phyloP scores from a whole-genome alignment of 2,329 filamentous ascomycete genomes.

The Aspergillus viridinutans region DNA sequence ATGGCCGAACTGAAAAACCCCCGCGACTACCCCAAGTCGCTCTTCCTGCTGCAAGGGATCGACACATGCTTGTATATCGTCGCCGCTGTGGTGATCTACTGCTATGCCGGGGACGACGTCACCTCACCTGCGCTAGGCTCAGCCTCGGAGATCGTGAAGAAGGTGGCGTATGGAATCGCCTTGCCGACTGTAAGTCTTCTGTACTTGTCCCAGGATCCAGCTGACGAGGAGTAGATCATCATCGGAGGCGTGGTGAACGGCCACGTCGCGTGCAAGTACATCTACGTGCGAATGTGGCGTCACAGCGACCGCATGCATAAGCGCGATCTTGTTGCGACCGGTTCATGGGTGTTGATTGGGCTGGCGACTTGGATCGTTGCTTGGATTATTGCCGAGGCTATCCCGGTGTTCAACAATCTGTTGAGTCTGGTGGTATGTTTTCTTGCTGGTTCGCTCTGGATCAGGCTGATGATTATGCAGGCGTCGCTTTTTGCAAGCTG shows the following conservation, averaged over 20 bases:
- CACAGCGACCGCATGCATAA: constrained; percentile 51
- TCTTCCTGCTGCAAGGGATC: constrained; percentile 55
- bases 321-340: constrained; percentile 45
- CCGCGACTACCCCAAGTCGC: constrained; percentile 55
- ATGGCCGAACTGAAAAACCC: constrained; percentile 61
- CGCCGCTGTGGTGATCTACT: constrained; percentile 63
- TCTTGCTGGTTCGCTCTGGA: not conserved
- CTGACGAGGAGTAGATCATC: constrained; percentile 45
- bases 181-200: constrained; percentile 50
- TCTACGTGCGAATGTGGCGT: constrained; percentile 61
- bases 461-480: constrained; percentile 4
- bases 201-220: not conserved
- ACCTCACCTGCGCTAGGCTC: constrained; percentile 63
- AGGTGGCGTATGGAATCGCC: constrained; percentile 63
- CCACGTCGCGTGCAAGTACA: constrained; percentile 60
- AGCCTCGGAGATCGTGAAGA: constrained; percentile 51
- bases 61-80: constrained; percentile 60
- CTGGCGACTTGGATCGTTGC: constrained; percentile 54
- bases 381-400: constrained; percentile 63
- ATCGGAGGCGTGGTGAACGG: constrained; percentile 66
- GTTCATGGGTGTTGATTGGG: constrained; percentile 56
- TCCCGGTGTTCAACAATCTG: constrained; percentile 64
- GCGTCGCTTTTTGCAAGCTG: constrained; percentile 59
- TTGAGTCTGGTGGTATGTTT: constrained; percentile 51
- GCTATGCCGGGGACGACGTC: constrained; percentile 58